Conservation (phyloP, 129 eudicot genomes). For the Mikania micrantha region DNA sequence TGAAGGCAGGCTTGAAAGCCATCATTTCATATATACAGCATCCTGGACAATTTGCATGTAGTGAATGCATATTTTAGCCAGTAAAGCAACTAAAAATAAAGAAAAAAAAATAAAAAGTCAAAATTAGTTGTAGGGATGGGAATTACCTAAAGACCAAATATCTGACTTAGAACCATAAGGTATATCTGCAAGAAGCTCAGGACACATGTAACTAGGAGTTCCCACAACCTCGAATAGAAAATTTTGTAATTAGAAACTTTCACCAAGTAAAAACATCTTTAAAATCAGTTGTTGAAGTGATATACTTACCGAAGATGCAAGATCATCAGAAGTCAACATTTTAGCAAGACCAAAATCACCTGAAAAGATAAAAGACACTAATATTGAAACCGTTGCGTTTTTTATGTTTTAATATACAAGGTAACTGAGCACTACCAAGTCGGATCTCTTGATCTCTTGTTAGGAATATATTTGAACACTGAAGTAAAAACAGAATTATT, state of each 20-base stretch:
- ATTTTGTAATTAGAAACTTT: constrained; percentile 4
- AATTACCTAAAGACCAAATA: constrained; percentile 94
- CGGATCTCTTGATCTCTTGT: constrained; percentile 90
- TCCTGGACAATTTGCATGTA: constrained; percentile 46
- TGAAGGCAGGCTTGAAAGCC: constrained; percentile 87
- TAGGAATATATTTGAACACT: constrained; percentile 96
- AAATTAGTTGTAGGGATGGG: constrained; percentile 6
- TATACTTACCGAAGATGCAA: constrained; percentile 91
- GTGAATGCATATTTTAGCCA: background rate
- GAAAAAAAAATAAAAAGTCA: background rate
- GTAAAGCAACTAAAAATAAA: background rate
- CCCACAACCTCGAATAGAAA: constrained; percentile 72
- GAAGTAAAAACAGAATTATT: constrained; percentile 23
- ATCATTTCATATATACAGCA: constrained; percentile 97
- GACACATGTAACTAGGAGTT: constrained; percentile 99
- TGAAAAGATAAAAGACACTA: constrained; percentile 24
- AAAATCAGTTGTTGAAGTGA: background rate
- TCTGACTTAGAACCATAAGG: constrained; percentile 99
- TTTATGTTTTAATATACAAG: constrained; percentile 10
- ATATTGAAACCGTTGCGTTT: background rate
- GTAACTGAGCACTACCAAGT: constrained; percentile 44
- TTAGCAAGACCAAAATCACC: constrained; percentile 99
- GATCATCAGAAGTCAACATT: constrained; percentile 81
- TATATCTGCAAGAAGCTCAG: constrained; percentile 99
- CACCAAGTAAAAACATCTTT: constrained; percentile 4